These are phyloP conservation scores for Rhodotorula diobovata DNA, from an alignment of 768 basidiomycete genomes.

Conservation along the genomic window DNA sequence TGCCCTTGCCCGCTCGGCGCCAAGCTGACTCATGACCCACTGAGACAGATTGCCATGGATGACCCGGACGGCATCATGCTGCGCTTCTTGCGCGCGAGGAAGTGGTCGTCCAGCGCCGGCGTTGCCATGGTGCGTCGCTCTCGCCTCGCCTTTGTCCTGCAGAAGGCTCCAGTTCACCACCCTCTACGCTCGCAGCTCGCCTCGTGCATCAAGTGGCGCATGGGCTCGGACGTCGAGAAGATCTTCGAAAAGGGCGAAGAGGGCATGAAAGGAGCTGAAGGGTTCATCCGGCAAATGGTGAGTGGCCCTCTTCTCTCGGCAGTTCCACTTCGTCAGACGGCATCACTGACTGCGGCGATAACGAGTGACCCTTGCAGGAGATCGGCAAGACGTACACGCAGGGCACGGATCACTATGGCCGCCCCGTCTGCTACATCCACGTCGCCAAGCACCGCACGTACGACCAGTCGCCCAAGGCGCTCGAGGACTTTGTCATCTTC, in stretches of 20 bases:
- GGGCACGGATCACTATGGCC: conserved; percentile 37
- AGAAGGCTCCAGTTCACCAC: not conserved
- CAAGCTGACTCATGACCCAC: too few relatives aligned
- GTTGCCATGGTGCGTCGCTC: conserved; percentile 34
- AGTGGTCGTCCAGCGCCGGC: conserved; percentile 40
- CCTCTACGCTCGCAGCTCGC: conserved; percentile 5
- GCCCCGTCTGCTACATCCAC: conserved; percentile 38
- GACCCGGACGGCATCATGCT: conserved; percentile 40
- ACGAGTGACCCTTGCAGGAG: not conserved
- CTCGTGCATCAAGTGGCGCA: conserved; percentile 41
- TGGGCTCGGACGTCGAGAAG: conserved; percentile 39
- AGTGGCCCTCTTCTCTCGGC: not conserved
- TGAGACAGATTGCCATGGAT: conserved; percentile 20
- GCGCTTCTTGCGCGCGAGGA: conserved; percentile 40
- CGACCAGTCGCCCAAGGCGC: conserved; percentile 31
- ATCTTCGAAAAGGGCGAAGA: conserved; percentile 41
- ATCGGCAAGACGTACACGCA: conserved; percentile 40
- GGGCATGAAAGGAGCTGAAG: conserved; percentile 33
- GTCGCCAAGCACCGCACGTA: conserved; percentile 32
- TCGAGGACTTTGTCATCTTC: conserved; percentile 37
- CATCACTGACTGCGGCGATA: too few relatives aligned
- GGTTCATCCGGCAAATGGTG: conserved; percentile 40
- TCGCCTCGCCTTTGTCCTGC: not conserved
- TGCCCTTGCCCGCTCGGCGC: not conserved
- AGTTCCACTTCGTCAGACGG: too few relatives aligned